Base-by-base conservation (phyloP, 2,329 filamentous ascomycete genomes). In the Colletotrichum eremochloae region DNA sequence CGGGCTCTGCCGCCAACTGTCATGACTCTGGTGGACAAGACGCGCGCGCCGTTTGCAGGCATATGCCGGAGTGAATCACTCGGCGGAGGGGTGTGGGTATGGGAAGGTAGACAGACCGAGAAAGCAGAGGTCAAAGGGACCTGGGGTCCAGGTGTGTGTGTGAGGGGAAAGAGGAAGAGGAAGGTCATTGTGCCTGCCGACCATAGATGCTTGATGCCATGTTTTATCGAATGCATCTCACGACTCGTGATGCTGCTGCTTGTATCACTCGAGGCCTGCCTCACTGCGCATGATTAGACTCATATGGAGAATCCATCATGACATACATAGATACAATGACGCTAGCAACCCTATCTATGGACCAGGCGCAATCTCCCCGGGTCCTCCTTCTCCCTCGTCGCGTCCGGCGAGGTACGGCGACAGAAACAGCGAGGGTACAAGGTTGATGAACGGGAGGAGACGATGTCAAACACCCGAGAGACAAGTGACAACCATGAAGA, bases 301-400 rank as follows among this genome's bases (percentile, higher is more conserved):
- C 69, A 61, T 71, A 67, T 67, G 44, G 62, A 67, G 68, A 67
- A 67, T 67, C 71, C 67, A 57, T 67, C 63, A 73, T 73, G 71
- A 71, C 71, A 71, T 73, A 71, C 71, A 73, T 73, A 67, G 52
- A 44, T 61, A 73, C 62, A 50, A 64, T 66, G 62, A 46, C 61
- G 71, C 67, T 73, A 73, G 68, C 66, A 63, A 57, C 52, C 50
- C 33, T 71, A 71, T 63, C 40, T 73, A 71, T 63, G 67, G 71
- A 48, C 50, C 71, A 63, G 48, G 29, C 29, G 71, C 33, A 73
- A 71, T 71, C 68, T 71, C 71, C 67, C 67, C 58, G 67, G 62
- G 29, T 69, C 53, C 69, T 69, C 60, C 55, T 69, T 40, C 50
- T 57, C 52, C 38, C 42, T 68, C 44, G 24, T 63, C 50, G 57